Base-by-base conservation (phyloP, 208 protist species). In the Acanthamoeba pearcei region DNA sequence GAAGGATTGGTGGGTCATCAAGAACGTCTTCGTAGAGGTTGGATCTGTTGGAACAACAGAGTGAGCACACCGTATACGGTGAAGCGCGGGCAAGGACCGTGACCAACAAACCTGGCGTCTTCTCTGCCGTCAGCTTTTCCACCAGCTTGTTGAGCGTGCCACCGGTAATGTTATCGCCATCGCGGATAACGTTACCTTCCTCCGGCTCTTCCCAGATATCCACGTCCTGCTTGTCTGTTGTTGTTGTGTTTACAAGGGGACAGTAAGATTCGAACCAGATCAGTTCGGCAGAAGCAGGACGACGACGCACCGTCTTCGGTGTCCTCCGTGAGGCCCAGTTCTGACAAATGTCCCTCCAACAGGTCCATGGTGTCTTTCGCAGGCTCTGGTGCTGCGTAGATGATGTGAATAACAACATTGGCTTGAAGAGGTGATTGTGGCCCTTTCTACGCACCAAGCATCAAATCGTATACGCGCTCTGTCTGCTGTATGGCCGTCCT, bases 1-100 rank as follows among this genome's bases (percentile, higher is more conserved):
- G 91, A 95, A 95, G 10, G 91, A 89, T 42, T 95, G 91, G 72
- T 95, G 86, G 51, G 91, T 95, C 91, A 95, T 82, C 46, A 95
- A 53, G 49, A 95, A 86, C 24, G 49, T 95, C 29, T 53, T 82
- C 42, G n/a, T 66, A 3, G 27, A 85, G 0, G 32, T 95, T 32
- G 72, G 42, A 72, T 85, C 91, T 94, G 72, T 8, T 24, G 24
- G 32, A 19, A 17, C 29, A 60, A 22, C 17, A 83, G 2, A 8
- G 24, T 83, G 49, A 83, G 38, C 46, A 46, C 51, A 88, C 29
- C 3, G 22, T 13, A 62, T 24, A 62, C 10, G 38, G 2, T 72
- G 8, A 17, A 72, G 62, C n/a, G n/a, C n/a, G 8, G 19, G 4
- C 15, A 15, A 64, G 57, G 13, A 13, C 9, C 2, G 72, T 17